phyloP scores from a whole-genome alignment of 257 asterid genomes.

The Paulownia fortunei region DNA sequence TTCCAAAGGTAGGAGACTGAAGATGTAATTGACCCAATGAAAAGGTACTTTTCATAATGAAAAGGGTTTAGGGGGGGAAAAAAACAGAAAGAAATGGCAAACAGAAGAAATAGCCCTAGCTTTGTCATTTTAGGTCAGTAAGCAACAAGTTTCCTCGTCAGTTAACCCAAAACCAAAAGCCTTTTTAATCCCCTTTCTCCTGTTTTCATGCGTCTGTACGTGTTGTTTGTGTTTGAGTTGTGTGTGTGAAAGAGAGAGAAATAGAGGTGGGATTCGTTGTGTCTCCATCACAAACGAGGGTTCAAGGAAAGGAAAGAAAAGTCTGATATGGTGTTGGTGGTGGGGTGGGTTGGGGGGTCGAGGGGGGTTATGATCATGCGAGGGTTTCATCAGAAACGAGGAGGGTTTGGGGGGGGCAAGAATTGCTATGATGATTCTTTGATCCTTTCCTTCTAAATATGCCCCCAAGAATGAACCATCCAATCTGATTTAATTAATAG shows the following conservation, averaged over 20 bases:
- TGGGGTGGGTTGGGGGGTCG: background rate
- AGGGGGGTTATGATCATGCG: constrained; percentile 18
- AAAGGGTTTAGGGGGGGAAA: background rate
- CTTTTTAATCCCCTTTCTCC: constrained; percentile 18
- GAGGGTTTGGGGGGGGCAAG: constrained; percentile 30
- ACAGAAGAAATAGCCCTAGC: background rate
- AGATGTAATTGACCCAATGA: background rate
- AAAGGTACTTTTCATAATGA: background rate
- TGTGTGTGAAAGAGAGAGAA: background rate
- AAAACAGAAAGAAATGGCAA: background rate
- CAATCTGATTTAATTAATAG: constrained; percentile 37
- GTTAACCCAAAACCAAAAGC: constrained; percentile 15
- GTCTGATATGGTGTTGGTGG: constrained; percentile 24
- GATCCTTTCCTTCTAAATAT: constrained; percentile 13
- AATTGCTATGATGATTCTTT: constrained; percentile 50
- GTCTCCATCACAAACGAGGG: constrained; percentile 36
- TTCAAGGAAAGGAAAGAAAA: constrained; percentile 26
- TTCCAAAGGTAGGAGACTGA: background rate
- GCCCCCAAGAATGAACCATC: constrained; percentile 40
- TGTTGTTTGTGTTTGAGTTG: background rate
- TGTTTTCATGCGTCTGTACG: background rate
- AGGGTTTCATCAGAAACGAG: constrained; percentile 52
- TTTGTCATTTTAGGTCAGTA: background rate
- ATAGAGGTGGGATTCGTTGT: background rate
- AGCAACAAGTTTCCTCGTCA: background rate